phyloP scores from a whole-genome alignment of 306 rosid species.

The Lupinus albus region DNA sequence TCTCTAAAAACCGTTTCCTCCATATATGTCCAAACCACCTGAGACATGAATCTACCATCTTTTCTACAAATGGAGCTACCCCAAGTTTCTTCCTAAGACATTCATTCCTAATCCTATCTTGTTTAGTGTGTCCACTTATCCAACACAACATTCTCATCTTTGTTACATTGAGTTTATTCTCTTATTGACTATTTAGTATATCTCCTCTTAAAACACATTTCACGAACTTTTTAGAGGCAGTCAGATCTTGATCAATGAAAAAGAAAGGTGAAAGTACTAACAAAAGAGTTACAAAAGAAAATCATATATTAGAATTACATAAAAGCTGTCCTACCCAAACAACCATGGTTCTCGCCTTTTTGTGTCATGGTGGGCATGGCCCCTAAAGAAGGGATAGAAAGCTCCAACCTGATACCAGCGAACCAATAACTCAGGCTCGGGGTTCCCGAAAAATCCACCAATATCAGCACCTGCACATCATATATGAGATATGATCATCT shows the following conservation, averaged over 20 bases:
- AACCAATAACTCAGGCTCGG: slow-evolving; percentile 88
- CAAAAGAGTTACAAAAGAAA: slow-evolving; percentile 11
- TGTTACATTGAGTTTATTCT: too few species aligned
- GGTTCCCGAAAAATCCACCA: slow-evolving; percentile 97
- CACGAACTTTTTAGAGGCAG: slow-evolving; percentile 1
- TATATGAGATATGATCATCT: slow-evolving; percentile 38
- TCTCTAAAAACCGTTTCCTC: too few species aligned
- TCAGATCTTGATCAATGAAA: slow-evolving; percentile 6
- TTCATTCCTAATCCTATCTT: too few species aligned
- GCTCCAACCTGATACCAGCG: slow-evolving; percentile 99
- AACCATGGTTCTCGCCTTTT: slow-evolving; percentile 98
- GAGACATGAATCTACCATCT: too few species aligned
- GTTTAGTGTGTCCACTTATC: too few species aligned
- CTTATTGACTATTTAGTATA: slow-evolving; percentile 16
- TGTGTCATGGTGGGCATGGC: slow-evolving; percentile 96
- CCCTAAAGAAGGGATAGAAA: slow-evolving; percentile 90
- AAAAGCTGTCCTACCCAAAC: slow-evolving; percentile 74
- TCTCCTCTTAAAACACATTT: slow-evolving; percentile 3
- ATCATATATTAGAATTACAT: slow-evolving; percentile 10
- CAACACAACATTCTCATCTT: too few species aligned
- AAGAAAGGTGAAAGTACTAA: background rate
- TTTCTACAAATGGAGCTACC: too few species aligned
- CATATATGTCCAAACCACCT: too few species aligned
- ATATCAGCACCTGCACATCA: slow-evolving; percentile 83
- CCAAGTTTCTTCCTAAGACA: too few species aligned